A percentile compares a stretch with the other conserved stretches of the same genome.
Evolutionary conservation across 495 filamentous ascomycete species (phyloP).

Genomic region (Glutinoglossum americanum): DNA sequence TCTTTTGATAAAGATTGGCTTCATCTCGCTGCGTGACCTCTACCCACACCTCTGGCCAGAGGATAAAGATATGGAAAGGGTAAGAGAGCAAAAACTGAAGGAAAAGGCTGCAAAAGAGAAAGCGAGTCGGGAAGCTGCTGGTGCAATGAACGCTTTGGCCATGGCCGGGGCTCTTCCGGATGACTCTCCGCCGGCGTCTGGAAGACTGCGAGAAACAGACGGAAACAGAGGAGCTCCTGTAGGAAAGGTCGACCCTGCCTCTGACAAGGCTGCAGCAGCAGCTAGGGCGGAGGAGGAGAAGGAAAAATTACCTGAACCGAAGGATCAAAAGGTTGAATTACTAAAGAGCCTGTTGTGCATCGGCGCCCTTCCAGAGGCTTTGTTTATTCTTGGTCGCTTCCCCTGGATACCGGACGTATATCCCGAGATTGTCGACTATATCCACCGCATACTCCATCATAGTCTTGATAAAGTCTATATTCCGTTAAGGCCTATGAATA

Average conservation of each 20-base stretch:
- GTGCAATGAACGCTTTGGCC: slow-evolving; percentile 64
- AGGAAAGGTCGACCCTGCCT: slow-evolving; percentile 10
- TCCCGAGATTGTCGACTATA: slow-evolving; percentile 52
- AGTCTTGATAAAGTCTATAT: slow-evolving; percentile 50
- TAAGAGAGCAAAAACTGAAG: slow-evolving; percentile 42
- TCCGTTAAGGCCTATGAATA: slow-evolving; percentile 24
- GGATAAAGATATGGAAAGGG: slow-evolving; percentile 56
- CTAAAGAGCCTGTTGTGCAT: slow-evolving; percentile 73
- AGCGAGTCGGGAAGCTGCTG: slow-evolving; percentile 37
- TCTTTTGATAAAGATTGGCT: slow-evolving; percentile 87
- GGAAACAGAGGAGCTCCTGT: slow-evolving; percentile 20
- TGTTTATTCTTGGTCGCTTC: slow-evolving; percentile 81
- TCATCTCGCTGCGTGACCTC: slow-evolving; percentile 82
- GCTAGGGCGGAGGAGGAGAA: slow-evolving; percentile 29
- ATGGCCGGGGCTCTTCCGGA: slow-evolving; percentile 75
- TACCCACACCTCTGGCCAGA: slow-evolving; percentile 81
- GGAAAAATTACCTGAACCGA: slow-evolving; percentile 48
- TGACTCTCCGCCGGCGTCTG: slow-evolving; percentile 38
- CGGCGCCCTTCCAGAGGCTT: slow-evolving; percentile 77
- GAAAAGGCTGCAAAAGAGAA: slow-evolving; percentile 65
- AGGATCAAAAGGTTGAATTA: slow-evolving; percentile 75
- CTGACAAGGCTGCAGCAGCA: slow-evolving; percentile 22
- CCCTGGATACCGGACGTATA: slow-evolving; percentile 73
- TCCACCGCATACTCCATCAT: slow-evolving; percentile 68
- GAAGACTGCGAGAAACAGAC: slow-evolving; percentile 19